phyloP scores from a whole-genome alignment of 106 monocot genomes.

The Dendrobium officinale region DNA sequence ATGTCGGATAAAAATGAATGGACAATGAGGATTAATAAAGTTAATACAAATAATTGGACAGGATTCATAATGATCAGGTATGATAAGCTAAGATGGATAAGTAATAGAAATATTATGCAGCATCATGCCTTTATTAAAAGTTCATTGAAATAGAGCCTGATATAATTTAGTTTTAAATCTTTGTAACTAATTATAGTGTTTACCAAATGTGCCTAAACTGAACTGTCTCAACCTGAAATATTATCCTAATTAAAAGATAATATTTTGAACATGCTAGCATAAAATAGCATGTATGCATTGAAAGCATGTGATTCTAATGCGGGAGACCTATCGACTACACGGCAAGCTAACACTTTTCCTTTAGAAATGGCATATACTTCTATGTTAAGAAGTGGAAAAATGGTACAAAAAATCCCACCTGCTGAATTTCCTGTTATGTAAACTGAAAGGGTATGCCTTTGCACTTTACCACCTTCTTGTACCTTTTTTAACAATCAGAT shows the following conservation, averaged over 20 bases:
- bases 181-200: no score
- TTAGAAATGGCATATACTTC: background rate
- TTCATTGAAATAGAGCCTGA: no score
- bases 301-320: background rate
- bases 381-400: background rate
- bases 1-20: background rate
- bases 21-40: background rate
- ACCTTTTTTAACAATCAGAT: background rate
- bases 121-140: background rate
- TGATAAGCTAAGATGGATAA: background rate
- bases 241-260: background rate
- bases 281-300: background rate
- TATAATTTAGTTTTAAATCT: no score
- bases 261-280: background rate
- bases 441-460: background rate
- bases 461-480: background rate
- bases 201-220: no score
- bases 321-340: background rate
- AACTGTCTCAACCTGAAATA: no score
- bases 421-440: background rate
- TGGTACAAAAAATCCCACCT: background rate
- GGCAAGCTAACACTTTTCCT: background rate
- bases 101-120: background rate
- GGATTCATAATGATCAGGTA: background rate
- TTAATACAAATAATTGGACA: background rate